Evolutionary conservation across 2,329 filamentous ascomycete species (phyloP), one percentile per base, ranked within the genome.

Genomic region (Fusarium hostae): DNA sequence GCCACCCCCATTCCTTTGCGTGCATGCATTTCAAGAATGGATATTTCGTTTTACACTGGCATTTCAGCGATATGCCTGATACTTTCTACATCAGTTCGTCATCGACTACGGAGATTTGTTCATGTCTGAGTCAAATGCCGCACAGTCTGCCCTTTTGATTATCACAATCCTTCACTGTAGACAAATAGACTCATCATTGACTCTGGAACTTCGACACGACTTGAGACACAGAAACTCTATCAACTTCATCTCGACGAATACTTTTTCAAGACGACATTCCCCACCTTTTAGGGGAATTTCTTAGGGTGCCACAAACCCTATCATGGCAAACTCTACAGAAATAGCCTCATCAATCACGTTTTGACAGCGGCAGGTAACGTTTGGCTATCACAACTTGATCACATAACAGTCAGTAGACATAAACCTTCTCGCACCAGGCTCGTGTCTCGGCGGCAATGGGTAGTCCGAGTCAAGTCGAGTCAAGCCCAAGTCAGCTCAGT

Each of bases 121-220:
- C 44, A 39, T 24, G 39, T n/a, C 22, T 32, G 20, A 28, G 24
- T 59, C 56, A 71, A 68, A 63, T 67, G 51, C 50, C 40, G 45
- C 47, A 40, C 37, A 39, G 51, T 32, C 12, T 51, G 48, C 20
- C 26, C 41, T 26, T 60, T 68, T 65, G 48, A 57, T 59, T 45
- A 65, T 56, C 52, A 37, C 20, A 45, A 57, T 44, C 45, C 39
- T 44, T n/a, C 47, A 26, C 32, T 20, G 13, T 22, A 40, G 40
- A 30, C 26, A 44, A 32, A 47, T 30, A 13, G 24, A 54, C 24
- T n/a, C 55, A 22, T 41, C 26, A 37, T 43, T 28, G 28, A 39
- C 40, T 43, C 26, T 26, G 28, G 26, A 51, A 58, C 50, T 51
- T 15, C 18, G 24, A 43, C 32, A 28, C 15, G 15, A 13, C 11